Evolutionary conservation across 179 eudicot genomes (phyloP).

Genomic region (Actinidia chinensis): DNA sequence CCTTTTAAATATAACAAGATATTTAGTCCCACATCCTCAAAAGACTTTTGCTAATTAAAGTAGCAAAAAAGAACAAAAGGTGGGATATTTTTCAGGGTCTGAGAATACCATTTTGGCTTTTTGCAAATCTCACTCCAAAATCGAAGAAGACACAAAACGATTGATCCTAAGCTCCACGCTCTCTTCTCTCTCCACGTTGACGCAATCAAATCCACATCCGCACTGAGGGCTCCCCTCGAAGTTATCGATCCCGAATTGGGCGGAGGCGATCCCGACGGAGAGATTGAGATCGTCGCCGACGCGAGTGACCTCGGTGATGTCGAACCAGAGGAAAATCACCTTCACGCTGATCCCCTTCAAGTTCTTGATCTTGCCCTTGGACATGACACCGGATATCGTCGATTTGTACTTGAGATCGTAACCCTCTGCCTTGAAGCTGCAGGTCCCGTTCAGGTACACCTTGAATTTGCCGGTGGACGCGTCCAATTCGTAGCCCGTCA

Average conservation of each 20-base stretch:
- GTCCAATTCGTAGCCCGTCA: constrained; percentile 40
- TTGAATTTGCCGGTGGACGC: constrained; percentile 37
- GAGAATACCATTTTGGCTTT: no score
- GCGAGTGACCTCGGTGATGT: constrained; percentile 41
- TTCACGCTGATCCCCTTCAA: constrained; percentile 54
- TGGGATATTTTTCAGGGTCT: no score
- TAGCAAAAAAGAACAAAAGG: no score
- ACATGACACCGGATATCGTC: constrained; percentile 42
- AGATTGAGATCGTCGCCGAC: constrained; percentile 38
- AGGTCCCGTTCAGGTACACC: constrained; percentile 27
- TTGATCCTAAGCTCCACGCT: constrained; percentile 6
- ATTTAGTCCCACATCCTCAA: no score
- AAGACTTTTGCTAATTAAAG: no score
- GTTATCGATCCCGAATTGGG: constrained; percentile 33
- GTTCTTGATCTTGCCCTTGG: constrained; percentile 29
- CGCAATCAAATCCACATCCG: constrained; percentile 67
- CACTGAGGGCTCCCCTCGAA: constrained; percentile 56
- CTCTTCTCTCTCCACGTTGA: background rate
- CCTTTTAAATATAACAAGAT: no score
- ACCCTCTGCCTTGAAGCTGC: constrained; percentile 35
- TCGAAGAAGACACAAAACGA: constrained; percentile 20
- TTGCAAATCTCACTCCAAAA: background rate
- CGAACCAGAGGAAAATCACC: constrained; percentile 45
- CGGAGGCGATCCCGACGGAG: constrained; percentile 58
- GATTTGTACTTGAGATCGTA: constrained; percentile 46